Evolutionary conservation across 192 early-diverging fungal species (phyloP), one percentile per base, ranked within the genome.

Genomic region (Cetraspora pellucida): DNA sequence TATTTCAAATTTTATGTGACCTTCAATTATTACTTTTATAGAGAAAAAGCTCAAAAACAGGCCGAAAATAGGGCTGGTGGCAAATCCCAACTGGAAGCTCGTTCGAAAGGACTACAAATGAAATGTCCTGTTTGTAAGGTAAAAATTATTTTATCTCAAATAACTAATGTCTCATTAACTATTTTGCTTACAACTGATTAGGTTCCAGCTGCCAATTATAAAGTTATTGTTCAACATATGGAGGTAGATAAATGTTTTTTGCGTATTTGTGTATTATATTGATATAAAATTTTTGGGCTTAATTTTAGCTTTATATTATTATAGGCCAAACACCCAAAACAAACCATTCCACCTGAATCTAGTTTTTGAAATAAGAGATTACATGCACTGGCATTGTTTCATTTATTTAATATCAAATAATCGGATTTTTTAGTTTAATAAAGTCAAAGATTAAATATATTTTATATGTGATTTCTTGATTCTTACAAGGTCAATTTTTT

Each of bases 41-140:
- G 81, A 45, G 81, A 82, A 52, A 81, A 77, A 58, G 80, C 80
- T 74, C 81, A 82, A 43, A 81, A 80, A 74, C 57, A 43, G 43
- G 79, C 81, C 11, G 81, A 80, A 23, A 49, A 79, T 50, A 82
- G 49, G 61, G 58, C 66, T 25, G 81, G 81, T 27, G 81, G 81
- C 46, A 82, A 82, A 47, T 82, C 81, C 23, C 81, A 82, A 55
- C 44, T 82, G 4, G 59, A 23, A 10, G 72, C 75, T 71, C 74
- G 81, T 43, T 75, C 74, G 25, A 69, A 74, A 0, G 81, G 81
- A 9, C 57, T 82, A 23, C 75, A 82, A 64, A 43, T 80, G 54
- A 77, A 58, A 46, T 82, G 81, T 55, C 81, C 81, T 28, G 80
- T 82, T 59, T 82, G 81, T 77, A 82, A 74, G 46, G 81, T 77